Conservation (phyloP, 768 basidiomycete genomes). For the Kwoniella heveanensis region DNA sequence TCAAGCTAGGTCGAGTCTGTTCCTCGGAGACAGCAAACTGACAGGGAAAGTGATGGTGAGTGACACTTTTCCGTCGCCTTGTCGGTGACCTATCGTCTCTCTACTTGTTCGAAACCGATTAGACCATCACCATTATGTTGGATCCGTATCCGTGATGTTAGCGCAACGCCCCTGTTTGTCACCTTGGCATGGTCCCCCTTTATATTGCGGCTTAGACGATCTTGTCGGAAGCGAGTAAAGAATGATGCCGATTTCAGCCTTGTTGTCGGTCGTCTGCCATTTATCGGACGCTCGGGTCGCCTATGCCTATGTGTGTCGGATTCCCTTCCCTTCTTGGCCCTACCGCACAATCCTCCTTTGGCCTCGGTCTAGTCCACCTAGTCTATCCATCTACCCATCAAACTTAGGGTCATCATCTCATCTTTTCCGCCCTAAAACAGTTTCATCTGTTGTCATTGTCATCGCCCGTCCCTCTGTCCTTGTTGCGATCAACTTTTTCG, state of each 20-base stretch:
- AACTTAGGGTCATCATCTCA: background rate
- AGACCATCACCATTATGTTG: background rate
- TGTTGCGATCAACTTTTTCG: too few species aligned
- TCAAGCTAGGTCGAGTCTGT: background rate
- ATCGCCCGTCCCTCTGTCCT: too few species aligned
- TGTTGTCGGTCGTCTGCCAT: too few species aligned
- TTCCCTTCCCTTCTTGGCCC: background rate
- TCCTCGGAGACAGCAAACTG: background rate
- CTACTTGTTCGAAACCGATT: background rate
- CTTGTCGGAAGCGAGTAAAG: background rate
- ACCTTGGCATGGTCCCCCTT: background rate
- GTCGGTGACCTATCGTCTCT: background rate
- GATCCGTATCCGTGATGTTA: too few species aligned
- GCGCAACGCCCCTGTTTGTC: background rate
- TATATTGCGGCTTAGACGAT: background rate
- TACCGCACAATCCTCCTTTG: background rate
- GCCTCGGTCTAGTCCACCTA: background rate
- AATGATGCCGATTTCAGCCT: too few species aligned
- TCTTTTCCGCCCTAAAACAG: background rate
- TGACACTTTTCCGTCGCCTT: background rate
- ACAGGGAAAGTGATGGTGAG: background rate
- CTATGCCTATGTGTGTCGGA: too few species aligned
- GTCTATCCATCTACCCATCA: background rate
- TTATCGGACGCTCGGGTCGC: background rate
- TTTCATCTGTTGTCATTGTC: background rate